A percentile compares a stretch with the other conserved stretches of the same genome.
phyloP scores from a whole-genome alignment of 179 eudicot genomes.

The Pouteria campechiana region DNA sequence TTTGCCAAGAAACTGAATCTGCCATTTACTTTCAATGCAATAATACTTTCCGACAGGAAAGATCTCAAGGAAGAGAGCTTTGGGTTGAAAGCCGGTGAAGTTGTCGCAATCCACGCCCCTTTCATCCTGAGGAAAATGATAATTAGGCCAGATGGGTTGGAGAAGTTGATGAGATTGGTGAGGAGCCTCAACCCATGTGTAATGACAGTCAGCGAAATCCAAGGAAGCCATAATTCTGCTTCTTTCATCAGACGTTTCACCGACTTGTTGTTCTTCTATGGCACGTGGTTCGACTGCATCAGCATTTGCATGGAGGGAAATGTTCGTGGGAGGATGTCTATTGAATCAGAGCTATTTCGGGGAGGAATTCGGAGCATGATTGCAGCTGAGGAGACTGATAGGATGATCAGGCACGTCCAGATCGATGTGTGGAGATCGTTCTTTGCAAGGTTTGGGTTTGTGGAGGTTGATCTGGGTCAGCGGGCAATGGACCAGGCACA shows the following conservation, averaged over 20 bases:
- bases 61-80: conserved; percentile 7
- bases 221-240: conserved; percentile 15
- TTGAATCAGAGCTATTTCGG: conserved; percentile 1
- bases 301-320: conserved; percentile 7
- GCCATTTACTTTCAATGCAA: conserved; percentile 14
- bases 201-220: conserved; percentile 17
- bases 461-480: conserved; percentile 11
- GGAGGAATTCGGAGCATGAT: conserved; percentile 4
- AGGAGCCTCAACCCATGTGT: conserved; percentile 10
- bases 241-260: conserved; percentile 21
- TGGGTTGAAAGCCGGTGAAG: conserved; percentile 6
- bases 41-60: conserved; percentile 11
- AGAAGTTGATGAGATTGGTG: conserved; percentile 15
- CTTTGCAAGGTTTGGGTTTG: conserved; percentile 17
- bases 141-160: conserved; percentile 6
- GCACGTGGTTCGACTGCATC: conserved; percentile 13
- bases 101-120: conserved; percentile 4
- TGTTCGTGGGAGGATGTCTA: not conserved
- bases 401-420: conserved; percentile 9
- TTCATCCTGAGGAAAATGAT: conserved; percentile 4
- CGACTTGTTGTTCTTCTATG: conserved; percentile 17
- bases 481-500: conserved; percentile 16
- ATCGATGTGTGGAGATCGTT: conserved; percentile 19
- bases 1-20: conserved; percentile 14
- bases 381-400: conserved; percentile 13